Base-by-base conservation (phyloP, 352 stramenopile species). In the Plasmopara viticola region DNA sequence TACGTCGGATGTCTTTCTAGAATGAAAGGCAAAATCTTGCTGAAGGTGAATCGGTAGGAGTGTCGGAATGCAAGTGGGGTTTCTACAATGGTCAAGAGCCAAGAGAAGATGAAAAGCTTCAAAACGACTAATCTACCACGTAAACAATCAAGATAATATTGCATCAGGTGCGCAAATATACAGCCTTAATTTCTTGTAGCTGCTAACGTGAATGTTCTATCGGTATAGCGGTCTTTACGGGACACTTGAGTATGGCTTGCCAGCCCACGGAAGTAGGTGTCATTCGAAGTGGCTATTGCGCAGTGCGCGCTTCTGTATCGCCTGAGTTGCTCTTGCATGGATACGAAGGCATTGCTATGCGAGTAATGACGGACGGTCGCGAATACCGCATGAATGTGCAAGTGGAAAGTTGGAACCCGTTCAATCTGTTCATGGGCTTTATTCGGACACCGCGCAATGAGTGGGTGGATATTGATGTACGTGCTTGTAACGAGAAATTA, bases 391-490 rank as follows among this genome's bases (percentile, higher is more conserved):
- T 94, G 67, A 94, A 94, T 45, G 68, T 78, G 35, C 84, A 94
- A 63, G 86, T 89, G 68, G 78, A 90, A 45, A 78, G 84, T 15
- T 94, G 84, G 84, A 94, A 94, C 54, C 84, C 84, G 8, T 78
- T 91, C 33, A 88, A 94, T 48, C 60, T 94, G 59, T 86, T 90
- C 66, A 91, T 94, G 77, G 84, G 84, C 1, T 94, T 94, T 48
- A 86, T 94, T 34, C 77, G 74, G 2, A 86, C 84, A 13, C 84
- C 80, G 3, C 58, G 78, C 10, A 89, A 90, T 47, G 46, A 94
- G 53, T 94, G 84, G 84, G 80, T 94, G 7, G 80, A 91, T 48
- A 69, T 91, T 45, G 75, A 85, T 63, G 79, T 93, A 47, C 48
- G 53, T 63, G 14, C 3, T 54, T 17, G 28, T 14, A 40, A 13